A percentile compares a stretch with the other conserved stretches of the same genome.
Evolutionary conservation across 208 protist species (phyloP).

Genomic region (Trichomonas gallinae): DNA sequence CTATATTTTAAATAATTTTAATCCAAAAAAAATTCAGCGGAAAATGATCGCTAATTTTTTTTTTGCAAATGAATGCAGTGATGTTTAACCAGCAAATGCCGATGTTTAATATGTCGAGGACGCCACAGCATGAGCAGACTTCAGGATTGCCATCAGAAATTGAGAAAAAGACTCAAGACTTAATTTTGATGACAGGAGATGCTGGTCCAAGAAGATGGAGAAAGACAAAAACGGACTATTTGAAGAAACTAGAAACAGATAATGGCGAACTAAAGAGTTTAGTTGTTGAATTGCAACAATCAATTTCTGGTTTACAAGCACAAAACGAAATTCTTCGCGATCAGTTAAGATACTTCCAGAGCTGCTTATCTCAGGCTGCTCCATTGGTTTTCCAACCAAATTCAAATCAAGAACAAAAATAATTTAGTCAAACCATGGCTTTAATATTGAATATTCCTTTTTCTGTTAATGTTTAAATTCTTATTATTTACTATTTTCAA

Average conservation of each 20-base stretch:
- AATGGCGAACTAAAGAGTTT: neutral
- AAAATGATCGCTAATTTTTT: too few relatives aligned
- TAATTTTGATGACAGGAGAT: neutral
- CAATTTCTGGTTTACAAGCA: neutral
- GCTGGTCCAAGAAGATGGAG: slow-evolving; percentile 3
- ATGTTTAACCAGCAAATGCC: neutral
- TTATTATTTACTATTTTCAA: too few relatives aligned
- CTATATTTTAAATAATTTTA: too few relatives aligned
- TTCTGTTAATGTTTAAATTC: too few relatives aligned
- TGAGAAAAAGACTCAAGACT: neutral
- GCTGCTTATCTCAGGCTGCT: neutral
- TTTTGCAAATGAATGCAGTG: too few relatives aligned
- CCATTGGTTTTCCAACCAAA: neutral
- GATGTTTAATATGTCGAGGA: neutral
- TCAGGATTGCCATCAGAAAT: neutral
- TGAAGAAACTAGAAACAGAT: neutral
- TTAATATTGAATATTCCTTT: too few relatives aligned
- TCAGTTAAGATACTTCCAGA: neutral
- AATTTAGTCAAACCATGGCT: neutral
- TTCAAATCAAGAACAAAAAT: neutral
- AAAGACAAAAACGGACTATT: neutral
- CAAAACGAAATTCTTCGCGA: neutral
- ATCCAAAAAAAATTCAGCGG: too few relatives aligned
- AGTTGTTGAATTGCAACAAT: neutral
- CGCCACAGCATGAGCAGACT: neutral